Percentiles rank a stretch among this genome's conserved stretches.
These are phyloP conservation scores for Tephrocybe sp. DNA, from an alignment of 768 basidiomycete genomes.

Conservation along the genomic window DNA sequence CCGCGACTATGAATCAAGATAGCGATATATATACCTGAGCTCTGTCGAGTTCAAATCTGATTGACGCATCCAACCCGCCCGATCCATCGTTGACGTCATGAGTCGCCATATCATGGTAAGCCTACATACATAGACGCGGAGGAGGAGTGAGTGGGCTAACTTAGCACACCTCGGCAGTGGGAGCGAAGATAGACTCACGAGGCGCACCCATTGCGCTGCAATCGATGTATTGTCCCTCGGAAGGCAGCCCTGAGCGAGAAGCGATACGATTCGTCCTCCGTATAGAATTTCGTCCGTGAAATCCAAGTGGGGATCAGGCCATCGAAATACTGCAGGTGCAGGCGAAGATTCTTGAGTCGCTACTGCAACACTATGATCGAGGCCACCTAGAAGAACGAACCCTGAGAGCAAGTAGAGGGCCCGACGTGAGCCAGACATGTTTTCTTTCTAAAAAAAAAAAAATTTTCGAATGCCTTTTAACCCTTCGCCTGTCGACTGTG, in stretches of 20 bases:
- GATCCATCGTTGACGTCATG: neutral
- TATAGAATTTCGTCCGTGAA: neutral
- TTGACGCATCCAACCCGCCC: neutral
- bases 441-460: too few species aligned
- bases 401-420: neutral
- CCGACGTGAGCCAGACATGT: too few species aligned
- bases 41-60: neutral
- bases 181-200: neutral
- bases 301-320: neutral
- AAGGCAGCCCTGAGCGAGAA: neutral
- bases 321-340: too few species aligned
- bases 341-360: too few species aligned
- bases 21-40: neutral
- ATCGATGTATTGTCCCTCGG: neutral
- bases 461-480: too few species aligned
- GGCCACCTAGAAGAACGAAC: neutral
- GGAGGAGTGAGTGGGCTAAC: neutral
- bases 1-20: too few species aligned
- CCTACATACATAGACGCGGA: too few species aligned
- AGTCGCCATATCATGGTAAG: conserved; percentile 5
- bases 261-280: neutral
- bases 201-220: neutral
- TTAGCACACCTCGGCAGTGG: neutral
- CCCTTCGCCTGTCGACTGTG: too few species aligned
- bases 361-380: too few species aligned